phyloP scores from a whole-genome alignment of 176 grass and related monocot species.

The Pharus latifolius region DNA sequence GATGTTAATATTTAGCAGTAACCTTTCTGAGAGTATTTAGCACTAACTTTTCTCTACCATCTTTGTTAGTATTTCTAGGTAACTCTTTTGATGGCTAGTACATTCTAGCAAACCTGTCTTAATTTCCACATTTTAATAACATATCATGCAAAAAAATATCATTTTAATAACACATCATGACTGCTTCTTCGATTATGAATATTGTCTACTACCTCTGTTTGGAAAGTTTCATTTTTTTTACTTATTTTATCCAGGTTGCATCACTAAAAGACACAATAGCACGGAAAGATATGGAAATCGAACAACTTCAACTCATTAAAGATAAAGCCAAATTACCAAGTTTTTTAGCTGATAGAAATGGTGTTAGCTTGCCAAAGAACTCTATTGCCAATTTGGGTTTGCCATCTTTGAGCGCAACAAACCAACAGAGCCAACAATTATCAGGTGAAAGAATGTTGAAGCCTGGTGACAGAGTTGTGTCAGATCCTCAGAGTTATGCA shows the following conservation, averaged over 20 bases:
- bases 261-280: constrained; percentile 78
- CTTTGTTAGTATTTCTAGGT: too few species aligned
- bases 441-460: background rate
- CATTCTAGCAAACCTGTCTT: background rate
- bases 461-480: constrained; percentile 20
- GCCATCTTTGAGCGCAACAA: constrained; percentile 7
- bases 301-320: constrained; percentile 63
- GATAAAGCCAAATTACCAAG: constrained; percentile 34
- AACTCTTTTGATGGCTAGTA: background rate
- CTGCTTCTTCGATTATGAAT: background rate
- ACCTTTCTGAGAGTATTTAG: too few species aligned
- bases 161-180: background rate
- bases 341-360: constrained; percentile 23
- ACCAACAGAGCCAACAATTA: constrained; percentile 8
- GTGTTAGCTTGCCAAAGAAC: constrained; percentile 13
- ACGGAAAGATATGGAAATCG: constrained; percentile 85
- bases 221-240: background rate
- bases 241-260: constrained; percentile 48
- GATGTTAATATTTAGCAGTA: background rate
- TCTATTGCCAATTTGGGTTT: constrained; percentile 26
- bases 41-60: too few species aligned
- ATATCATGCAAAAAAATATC: too few species aligned
- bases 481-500: constrained; percentile 40
- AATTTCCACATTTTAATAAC: too few species aligned
- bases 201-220: background rate